Percentiles rank a stretch among this genome's conserved stretches.
These are phyloP conservation scores for Mycena olivaceomarginata DNA, from an alignment of 768 basidiomycete genomes.

Conservation along the genomic window DNA sequence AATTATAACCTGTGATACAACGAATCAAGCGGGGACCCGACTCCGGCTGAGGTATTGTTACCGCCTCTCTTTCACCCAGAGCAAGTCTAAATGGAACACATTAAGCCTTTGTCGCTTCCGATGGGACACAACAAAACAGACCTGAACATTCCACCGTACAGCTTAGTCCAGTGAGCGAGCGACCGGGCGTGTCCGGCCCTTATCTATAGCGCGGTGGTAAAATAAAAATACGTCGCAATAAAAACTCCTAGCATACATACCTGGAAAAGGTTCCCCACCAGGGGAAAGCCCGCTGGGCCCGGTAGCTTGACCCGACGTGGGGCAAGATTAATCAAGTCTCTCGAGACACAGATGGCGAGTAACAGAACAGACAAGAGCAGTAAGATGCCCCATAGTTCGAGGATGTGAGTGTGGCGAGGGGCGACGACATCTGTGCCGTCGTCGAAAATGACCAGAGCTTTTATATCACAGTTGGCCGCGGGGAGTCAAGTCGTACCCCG, in stretches of 20 bases:
- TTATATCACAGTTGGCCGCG: not conserved
- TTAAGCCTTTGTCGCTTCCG: not conserved
- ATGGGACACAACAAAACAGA: not conserved
- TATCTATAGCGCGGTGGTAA: slow-evolving; percentile 10
- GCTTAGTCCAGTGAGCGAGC: slow-evolving; percentile 27
- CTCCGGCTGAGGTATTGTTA: not conserved
- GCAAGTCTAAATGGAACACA: slow-evolving; percentile 4
- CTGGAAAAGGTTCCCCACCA: slow-evolving; percentile 32
- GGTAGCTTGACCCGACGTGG: slow-evolving; percentile 29
- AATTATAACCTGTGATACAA: slow-evolving; percentile 26
- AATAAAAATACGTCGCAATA: not conserved
- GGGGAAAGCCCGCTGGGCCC: slow-evolving; percentile 24
- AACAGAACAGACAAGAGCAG: slow-evolving; percentile 1
- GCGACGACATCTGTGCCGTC: not conserved
- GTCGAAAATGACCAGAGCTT: not conserved
- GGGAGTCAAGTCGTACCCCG: too few relatives aligned
- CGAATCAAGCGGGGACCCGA: not conserved
- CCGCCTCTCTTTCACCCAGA: slow-evolving; percentile 34
- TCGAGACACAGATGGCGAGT: not conserved
- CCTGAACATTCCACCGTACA: slow-evolving; percentile 42
- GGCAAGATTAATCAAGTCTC: not conserved
- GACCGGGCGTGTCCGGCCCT: slow-evolving; percentile 33
- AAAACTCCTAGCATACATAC: not conserved
- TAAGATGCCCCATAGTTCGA: not conserved
- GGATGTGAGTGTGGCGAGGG: not conserved